These are phyloP conservation scores for Aspergillus sp. DNA, from an alignment of 2,329 filamentous ascomycete species.

Conservation along the genomic window DNA sequence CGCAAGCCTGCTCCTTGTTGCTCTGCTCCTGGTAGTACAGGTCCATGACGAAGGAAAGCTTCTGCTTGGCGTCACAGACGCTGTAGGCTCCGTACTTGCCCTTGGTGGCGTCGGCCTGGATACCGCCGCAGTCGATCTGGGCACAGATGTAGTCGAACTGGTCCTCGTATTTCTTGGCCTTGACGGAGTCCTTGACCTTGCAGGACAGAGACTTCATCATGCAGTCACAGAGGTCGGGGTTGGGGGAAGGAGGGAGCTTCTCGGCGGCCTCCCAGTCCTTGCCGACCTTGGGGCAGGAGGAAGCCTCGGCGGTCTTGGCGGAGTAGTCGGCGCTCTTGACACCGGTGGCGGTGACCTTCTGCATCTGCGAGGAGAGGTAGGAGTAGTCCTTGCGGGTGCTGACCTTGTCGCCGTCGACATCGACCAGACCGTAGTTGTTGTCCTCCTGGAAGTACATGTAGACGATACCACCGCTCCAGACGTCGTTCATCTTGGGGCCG, in stretches of 20 bases:
- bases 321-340: conserved; percentile 68
- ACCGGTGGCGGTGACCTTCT: conserved; percentile 64
- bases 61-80: conserved; percentile 46
- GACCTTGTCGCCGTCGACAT: conserved; percentile 65
- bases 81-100: conserved; percentile 50
- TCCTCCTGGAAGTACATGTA: conserved; percentile 97
- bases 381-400: conserved; percentile 72
- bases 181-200: conserved; percentile 58
- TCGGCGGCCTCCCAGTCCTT: conserved; percentile 67
- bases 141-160: conserved; percentile 63
- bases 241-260: conserved; percentile 77
- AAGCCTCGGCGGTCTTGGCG: conserved; percentile 67
- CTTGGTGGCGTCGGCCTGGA: conserved; percentile 37
- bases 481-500: conserved; percentile 73
- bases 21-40: conserved; percentile 43
- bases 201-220: conserved; percentile 76
- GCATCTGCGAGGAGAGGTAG: conserved; percentile 68
- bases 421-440: conserved; percentile 73
- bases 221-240: conserved; percentile 77
- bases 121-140: conserved; percentile 38
- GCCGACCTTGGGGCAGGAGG: conserved; percentile 67
- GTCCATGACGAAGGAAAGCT: conserved; percentile 49
- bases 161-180: conserved; percentile 55
- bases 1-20: conserved; percentile 28
- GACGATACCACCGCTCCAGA: conserved; percentile 95